Percentiles rank a stretch among this genome's conserved stretches.
Conservation (phyloP, 2,329 filamentous ascomycete species). For the Sporothrix curviconia region DNA sequence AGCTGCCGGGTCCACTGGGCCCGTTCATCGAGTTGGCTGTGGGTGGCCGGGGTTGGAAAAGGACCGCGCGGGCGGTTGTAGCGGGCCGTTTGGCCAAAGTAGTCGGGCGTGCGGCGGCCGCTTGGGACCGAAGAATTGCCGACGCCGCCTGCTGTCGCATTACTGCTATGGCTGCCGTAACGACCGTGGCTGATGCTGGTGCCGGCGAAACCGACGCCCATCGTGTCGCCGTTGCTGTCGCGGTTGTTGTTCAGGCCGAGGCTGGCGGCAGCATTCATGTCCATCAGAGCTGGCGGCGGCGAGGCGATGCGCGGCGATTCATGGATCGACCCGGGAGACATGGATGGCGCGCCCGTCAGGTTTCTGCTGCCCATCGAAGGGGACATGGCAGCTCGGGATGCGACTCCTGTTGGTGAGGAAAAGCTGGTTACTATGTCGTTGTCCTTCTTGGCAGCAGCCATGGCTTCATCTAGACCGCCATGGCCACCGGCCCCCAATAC, state of each 20-base stretch:
- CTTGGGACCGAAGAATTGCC: slow-evolving; percentile 18
- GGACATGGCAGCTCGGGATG: background rate
- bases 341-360: background rate
- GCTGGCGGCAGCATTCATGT: slow-evolving; percentile 3
- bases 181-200: background rate
- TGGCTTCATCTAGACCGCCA: background rate
- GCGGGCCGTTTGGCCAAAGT: slow-evolving; percentile 47
- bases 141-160: background rate
- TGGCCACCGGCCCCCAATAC: slow-evolving; percentile 19
- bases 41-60: slow-evolving; percentile 51
- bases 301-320: background rate
- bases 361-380: background rate
- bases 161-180: slow-evolving; percentile 12
- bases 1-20: background rate
- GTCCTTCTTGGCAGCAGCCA: slow-evolving; percentile 1
- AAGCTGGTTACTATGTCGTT: slow-evolving; percentile 42
- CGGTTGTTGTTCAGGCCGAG: background rate
- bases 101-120: slow-evolving; percentile 47
- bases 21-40: slow-evolving; percentile 5
- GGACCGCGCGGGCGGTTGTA: slow-evolving; percentile 49
- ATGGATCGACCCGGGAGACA: background rate
- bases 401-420: slow-evolving; percentile 12
- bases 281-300: slow-evolving; percentile 5
- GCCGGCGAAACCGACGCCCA: background rate
- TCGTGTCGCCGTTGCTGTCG: background rate